A percentile compares a stretch with the other conserved stretches of the same genome.
phyloP scores from a whole-genome alignment of 1,284 basidiomycete genomes.

The Boletus smithii region DNA sequence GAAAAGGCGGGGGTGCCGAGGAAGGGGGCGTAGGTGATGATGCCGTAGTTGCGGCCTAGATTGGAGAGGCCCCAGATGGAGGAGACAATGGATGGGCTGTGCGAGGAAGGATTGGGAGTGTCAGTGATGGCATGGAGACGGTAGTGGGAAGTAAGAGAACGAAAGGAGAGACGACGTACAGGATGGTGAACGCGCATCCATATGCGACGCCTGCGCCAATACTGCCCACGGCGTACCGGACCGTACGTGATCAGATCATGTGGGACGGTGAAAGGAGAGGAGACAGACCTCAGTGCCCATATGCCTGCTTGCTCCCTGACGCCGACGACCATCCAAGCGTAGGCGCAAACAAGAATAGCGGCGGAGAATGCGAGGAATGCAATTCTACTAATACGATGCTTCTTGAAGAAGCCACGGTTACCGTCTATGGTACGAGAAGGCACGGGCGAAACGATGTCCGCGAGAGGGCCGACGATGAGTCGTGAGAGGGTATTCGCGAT shows the following conservation, averaged over 20 bases:
- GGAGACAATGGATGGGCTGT: conserved; percentile 64
- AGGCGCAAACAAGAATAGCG: conserved; percentile 47
- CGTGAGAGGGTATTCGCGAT: conserved; percentile 67
- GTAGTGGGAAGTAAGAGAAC: not conserved
- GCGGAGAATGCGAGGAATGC: conserved; percentile 53
- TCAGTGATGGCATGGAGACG: too few species aligned
- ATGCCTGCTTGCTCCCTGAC: conserved; percentile 48
- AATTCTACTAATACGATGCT: conserved; percentile 57
- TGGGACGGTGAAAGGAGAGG: not conserved
- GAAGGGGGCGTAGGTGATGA: conserved; percentile 70
- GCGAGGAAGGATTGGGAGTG: not conserved
- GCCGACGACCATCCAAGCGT: conserved; percentile 49
- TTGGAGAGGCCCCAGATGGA: conserved; percentile 67
- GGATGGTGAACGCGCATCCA: conserved; percentile 62
- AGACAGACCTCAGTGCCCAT: conserved; percentile 59
- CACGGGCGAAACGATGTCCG: conserved; percentile 65
- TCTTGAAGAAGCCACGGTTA: conserved; percentile 37
- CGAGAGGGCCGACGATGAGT: conserved; percentile 64
- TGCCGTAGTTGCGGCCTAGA: conserved; percentile 70
- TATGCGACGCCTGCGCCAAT: conserved; percentile 64
- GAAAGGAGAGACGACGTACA: conserved; percentile 45
- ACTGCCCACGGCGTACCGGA: conserved; percentile 22
- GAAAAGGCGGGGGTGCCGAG: conserved; percentile 71
- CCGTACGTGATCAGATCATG: not conserved
- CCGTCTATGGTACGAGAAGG: conserved; percentile 36